These are phyloP conservation scores for Huntiella omanensis DNA, from an alignment of 2,329 filamentous ascomycete species.

Conservation along the genomic window DNA sequence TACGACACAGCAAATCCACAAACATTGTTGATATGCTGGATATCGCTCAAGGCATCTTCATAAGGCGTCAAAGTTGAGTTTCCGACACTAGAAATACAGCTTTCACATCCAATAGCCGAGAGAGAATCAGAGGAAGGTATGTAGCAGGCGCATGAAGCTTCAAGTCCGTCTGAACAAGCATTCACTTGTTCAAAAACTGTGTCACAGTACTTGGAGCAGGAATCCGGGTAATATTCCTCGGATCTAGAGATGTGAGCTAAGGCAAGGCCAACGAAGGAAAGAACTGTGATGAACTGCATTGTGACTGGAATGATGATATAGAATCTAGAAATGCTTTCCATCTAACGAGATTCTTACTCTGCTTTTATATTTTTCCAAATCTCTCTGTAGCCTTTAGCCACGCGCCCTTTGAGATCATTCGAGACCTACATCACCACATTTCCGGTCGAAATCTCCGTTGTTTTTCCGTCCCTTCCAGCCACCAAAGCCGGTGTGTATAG, in stretches of 20 bases:
- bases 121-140: constrained; percentile 3
- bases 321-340: no score
- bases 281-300: constrained; percentile 1
- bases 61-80: constrained; percentile 1
- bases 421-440: no score
- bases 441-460: no score
- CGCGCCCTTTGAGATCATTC: no score
- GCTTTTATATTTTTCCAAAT: no score
- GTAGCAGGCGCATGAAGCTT: constrained; percentile 4
- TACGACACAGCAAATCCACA: constrained; percentile 3
- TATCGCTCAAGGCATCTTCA: constrained; percentile 2
- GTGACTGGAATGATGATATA: neutral
- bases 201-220: constrained; percentile 4
- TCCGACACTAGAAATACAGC: constrained; percentile 1
- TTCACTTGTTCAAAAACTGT: constrained; percentile 7
- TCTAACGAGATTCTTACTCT: no score
- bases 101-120: constrained; percentile 5
- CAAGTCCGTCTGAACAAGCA: neutral
- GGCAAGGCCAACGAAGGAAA: neutral
- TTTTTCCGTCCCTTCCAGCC: no score
- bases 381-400: no score
- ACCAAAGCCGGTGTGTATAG: no score
- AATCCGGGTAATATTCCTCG: constrained; percentile 1
- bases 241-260: neutral
- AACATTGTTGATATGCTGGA: constrained; percentile 7